Percentiles rank a stretch among this genome's conserved stretches.
Conservation (phyloP, 2,329 filamentous ascomycete species). For the Ascocoryne sarcoides region DNA sequence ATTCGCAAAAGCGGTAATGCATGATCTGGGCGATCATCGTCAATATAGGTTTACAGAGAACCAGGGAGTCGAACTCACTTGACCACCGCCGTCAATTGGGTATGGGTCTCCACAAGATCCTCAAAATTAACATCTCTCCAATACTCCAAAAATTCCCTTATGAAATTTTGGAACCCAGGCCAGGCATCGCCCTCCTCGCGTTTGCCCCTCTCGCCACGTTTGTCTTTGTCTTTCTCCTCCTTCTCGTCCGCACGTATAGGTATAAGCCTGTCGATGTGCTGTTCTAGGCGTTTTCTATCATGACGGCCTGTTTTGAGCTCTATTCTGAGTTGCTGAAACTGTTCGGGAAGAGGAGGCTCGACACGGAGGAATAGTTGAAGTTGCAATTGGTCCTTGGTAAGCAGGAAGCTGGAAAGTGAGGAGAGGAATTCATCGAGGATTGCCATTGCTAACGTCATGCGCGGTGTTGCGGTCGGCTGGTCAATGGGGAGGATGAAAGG, state of each 20-base stretch:
- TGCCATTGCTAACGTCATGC: constrained; percentile 44
- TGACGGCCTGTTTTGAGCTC: constrained; percentile 51
- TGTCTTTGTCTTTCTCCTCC: constrained; percentile 33
- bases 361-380: constrained; percentile 66
- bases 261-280: constrained; percentile 53
- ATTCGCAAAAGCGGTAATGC: constrained; percentile 72
- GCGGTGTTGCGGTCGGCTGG: not conserved
- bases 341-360: constrained; percentile 58
- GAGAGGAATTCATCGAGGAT: constrained; percentile 60
- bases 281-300: constrained; percentile 44
- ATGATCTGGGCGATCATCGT: constrained; percentile 48
- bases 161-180: constrained; percentile 69
- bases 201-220: no score
- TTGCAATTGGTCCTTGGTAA: constrained; percentile 51
- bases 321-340: constrained; percentile 58
- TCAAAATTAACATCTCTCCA: constrained; percentile 72
- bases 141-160: constrained; percentile 73
- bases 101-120: constrained; percentile 67
- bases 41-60: not conserved
- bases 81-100: constrained; percentile 62
- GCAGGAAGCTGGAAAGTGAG: constrained; percentile 53
- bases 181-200: constrained; percentile 60
- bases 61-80: constrained; percentile 46
- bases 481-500: not conserved
- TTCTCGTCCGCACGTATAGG: constrained; percentile 55